Evolutionary conservation across 2,329 filamentous ascomycete genomes (phyloP).

Genomic region (Blastomyces silverae): DNA sequence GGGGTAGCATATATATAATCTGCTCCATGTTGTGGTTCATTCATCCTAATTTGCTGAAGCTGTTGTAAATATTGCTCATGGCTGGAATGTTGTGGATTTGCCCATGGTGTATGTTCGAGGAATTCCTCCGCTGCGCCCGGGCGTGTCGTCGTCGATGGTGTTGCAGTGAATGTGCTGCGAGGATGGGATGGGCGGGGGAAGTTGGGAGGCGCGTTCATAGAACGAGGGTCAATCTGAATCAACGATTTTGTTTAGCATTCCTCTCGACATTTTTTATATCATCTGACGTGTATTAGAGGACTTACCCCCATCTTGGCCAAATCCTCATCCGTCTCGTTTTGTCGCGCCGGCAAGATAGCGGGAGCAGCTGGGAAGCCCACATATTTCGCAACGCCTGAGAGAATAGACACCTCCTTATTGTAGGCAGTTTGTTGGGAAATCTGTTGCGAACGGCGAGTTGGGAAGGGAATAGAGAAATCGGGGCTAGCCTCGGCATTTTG

Average conservation of each 20-base stretch:
- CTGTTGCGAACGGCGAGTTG: slow-evolving; percentile 67
- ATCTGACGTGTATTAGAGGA: slow-evolving; percentile 16
- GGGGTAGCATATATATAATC: slow-evolving; percentile 38
- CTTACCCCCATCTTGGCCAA: slow-evolving; percentile 81
- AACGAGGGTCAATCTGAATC: slow-evolving; percentile 8
- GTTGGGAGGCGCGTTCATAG: slow-evolving; percentile 4
- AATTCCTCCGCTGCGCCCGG: slow-evolving; percentile 73
- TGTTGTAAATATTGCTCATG: slow-evolving; percentile 48
- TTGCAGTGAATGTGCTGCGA: slow-evolving; percentile 29
- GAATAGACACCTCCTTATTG: slow-evolving; percentile 86
- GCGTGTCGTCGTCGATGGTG: slow-evolving; percentile 31
- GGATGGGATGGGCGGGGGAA: slow-evolving; percentile 23
- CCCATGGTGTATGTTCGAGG: slow-evolving; percentile 84
- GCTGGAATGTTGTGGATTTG: slow-evolving; percentile 74
- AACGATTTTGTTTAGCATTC: slow-evolving; percentile 16
- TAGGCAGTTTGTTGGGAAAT: slow-evolving; percentile 82
- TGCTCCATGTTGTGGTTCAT: slow-evolving; percentile 32
- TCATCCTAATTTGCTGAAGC: slow-evolving; percentile 29
- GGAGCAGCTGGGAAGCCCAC: slow-evolving; percentile 96
- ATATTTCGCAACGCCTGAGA: slow-evolving; percentile 88
- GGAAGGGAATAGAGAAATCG: slow-evolving; percentile 76
- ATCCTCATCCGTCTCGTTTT: slow-evolving; percentile 74
- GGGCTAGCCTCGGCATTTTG: slow-evolving; percentile 69
- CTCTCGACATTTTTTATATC: not conserved
- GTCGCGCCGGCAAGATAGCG: slow-evolving; percentile 64